phyloP scores from a whole-genome alignment of 371 early-diverging fungal genomes.

The Mortierella sp. region DNA sequence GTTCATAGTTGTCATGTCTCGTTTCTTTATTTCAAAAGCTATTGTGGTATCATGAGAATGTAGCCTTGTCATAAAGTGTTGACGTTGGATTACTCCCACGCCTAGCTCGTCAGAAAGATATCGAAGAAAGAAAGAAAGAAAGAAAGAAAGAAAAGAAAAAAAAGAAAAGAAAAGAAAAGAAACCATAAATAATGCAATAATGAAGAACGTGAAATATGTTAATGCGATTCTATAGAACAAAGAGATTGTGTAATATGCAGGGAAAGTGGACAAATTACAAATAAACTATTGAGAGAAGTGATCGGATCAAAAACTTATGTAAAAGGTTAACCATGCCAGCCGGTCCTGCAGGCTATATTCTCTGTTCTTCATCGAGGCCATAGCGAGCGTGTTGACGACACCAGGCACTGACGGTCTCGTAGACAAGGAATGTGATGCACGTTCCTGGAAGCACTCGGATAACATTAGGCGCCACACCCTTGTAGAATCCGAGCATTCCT shows the following conservation, averaged over 20 bases:
- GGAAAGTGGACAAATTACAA: not conserved
- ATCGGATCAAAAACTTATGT: not conserved
- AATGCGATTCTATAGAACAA: slow-evolving; percentile 3
- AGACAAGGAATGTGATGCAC: slow-evolving; percentile 94
- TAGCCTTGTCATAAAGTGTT: no score
- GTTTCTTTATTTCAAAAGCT: not conserved
- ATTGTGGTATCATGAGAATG: no score
- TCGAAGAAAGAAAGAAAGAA: no score
- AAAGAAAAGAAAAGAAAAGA: not conserved
- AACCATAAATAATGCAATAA: not conserved
- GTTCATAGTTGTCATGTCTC: no score
- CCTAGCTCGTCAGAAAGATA: no score
- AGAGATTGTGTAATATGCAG: not conserved
- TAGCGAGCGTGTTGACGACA: slow-evolving; percentile 70
- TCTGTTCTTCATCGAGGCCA: slow-evolving; percentile 28
- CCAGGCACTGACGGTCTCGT: slow-evolving; percentile 87
- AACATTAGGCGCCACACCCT: slow-evolving; percentile 92
- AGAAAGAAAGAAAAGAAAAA: not conserved
- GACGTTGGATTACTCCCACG: no score
- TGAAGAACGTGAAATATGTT: not conserved
- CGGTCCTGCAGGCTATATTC: not conserved
- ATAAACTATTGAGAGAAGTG: not conserved
- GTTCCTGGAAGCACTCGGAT: slow-evolving; percentile 96
- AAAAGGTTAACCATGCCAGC: not conserved
- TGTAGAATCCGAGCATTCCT: slow-evolving; percentile 92